Evolutionary conservation across 192 early-diverging fungal genomes (phyloP), one percentile per base, ranked within the genome.

Genomic region (Radiomyces spectabilis): DNA sequence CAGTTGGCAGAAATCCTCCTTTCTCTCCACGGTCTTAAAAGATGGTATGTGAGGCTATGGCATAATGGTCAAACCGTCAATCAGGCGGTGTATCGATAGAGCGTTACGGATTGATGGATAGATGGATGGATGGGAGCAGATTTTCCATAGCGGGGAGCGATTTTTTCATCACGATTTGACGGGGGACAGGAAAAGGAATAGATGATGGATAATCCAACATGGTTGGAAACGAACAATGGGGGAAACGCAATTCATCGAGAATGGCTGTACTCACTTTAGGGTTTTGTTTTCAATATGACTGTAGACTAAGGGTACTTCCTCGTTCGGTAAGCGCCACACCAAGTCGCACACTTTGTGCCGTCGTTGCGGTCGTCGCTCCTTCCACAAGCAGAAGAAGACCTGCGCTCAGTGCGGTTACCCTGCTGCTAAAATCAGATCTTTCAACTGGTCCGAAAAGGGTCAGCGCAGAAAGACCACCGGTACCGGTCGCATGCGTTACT

Each of bases 321-420:
- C 88, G 69, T 94, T 95, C 79, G 95, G 95, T 93, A 95, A 92
- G 81, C 90, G 91, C 75, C 93, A 98, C 87, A 91, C 85, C 77
- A 98, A 98, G 88, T 87, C 95, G 60, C 95, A 98, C 92, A 86
- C 85, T 64, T 84, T 95, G 67, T 98, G 95, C 91, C 76, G 82
- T 59, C 85, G 95, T 65, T 98, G 95, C 80, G 95, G 95, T 48
- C 81, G 82, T 59, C 86, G 92, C 57, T 84, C 93, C 40, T 94
- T 93, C 86, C 95, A 98, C 87, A 91, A 88, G 85, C 93, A 95
- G 80, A 98, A 98, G 91, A 98, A 98, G 90, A 94, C 91, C 41
- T 98, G 95, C 79, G 91, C 92, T 65, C 88, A 90, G 71, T 98
- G 95, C 80, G 93, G 90, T 50, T 98, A 94, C 79, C 95, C 95